These are phyloP conservation scores for Yamadazyma membranifaciens DNA, from an alignment of 1,139 yeast genomes.

Conservation along the genomic window DNA sequence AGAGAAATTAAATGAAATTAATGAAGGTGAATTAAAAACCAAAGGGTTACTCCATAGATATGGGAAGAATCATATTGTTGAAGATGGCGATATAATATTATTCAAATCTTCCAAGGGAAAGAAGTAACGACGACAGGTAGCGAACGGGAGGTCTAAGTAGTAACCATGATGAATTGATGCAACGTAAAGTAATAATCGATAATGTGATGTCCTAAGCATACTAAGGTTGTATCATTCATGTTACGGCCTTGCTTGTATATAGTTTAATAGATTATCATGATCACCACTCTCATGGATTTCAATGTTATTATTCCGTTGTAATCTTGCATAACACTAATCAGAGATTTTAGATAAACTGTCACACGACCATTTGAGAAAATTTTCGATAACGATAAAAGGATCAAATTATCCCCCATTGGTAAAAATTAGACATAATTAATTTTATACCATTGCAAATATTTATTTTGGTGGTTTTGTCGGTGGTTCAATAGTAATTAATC, in stretches of 20 bases:
- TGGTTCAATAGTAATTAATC: background rate
- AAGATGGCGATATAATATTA: slow-evolving; percentile 74
- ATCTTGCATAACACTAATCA: background rate
- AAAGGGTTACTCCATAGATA: slow-evolving; percentile 54
- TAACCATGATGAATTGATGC: no score
- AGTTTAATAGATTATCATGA: no score
- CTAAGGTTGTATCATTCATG: no score
- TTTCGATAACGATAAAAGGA: slow-evolving; percentile 4
- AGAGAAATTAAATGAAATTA: slow-evolving; percentile 31
- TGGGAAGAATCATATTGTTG: slow-evolving; percentile 71
- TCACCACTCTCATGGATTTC: no score
- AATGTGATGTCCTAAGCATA: no score
- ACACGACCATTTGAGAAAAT: slow-evolving; percentile 5
- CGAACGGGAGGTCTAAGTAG: no score
- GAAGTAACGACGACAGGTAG: background rate
- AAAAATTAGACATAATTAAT: no score
- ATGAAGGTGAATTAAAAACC: slow-evolving; percentile 44
- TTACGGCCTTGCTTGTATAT: no score
- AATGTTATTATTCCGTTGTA: no score
- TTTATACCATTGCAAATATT: no score
- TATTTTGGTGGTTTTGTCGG: no score
- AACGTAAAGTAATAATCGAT: no score
- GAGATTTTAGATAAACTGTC: background rate
- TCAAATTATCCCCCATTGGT: background rate
- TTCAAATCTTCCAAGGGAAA: slow-evolving; percentile 55